Evolutionary conservation across 306 rosid genomes (phyloP).

Genomic region (Cucurbita moschata): DNA sequence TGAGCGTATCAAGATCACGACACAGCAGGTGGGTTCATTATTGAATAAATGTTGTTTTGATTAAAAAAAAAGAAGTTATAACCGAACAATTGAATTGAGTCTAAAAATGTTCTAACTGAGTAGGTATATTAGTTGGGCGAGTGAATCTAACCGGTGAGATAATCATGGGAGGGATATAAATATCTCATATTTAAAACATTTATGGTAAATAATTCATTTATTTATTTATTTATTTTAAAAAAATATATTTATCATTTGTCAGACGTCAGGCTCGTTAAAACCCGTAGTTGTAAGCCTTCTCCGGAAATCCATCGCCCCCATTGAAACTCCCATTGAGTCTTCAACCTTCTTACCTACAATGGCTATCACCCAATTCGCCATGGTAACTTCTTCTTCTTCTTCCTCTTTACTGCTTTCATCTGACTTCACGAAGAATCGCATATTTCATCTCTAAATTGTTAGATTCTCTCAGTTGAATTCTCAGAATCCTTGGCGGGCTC

Average conservation of each 20-base stretch:
- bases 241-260: background rate
- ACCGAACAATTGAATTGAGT: too few species aligned
- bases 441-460: background rate
- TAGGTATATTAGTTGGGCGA: too few species aligned
- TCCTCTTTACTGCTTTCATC: background rate
- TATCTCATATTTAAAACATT: too few species aligned
- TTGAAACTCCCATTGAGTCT: background rate
- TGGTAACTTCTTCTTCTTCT: slow-evolving; percentile 33
- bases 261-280: background rate
- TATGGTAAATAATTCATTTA: too few species aligned
- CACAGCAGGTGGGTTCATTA: too few species aligned
- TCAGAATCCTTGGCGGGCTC: background rate
- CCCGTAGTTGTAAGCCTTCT: background rate
- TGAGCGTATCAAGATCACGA: too few species aligned
- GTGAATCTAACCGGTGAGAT: too few species aligned
- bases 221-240: too few species aligned
- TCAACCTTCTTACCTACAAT: slow-evolving; percentile 8
- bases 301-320: background rate
- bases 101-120: too few species aligned
- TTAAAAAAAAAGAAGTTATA: too few species aligned
- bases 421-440: background rate
- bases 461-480: background rate
- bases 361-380: slow-evolving; percentile 76
- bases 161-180: too few species aligned
- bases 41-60: too few species aligned